phyloP scores from a whole-genome alignment of 2,329 filamentous ascomycete species.

The Microdochium trichocladiopsis region DNA sequence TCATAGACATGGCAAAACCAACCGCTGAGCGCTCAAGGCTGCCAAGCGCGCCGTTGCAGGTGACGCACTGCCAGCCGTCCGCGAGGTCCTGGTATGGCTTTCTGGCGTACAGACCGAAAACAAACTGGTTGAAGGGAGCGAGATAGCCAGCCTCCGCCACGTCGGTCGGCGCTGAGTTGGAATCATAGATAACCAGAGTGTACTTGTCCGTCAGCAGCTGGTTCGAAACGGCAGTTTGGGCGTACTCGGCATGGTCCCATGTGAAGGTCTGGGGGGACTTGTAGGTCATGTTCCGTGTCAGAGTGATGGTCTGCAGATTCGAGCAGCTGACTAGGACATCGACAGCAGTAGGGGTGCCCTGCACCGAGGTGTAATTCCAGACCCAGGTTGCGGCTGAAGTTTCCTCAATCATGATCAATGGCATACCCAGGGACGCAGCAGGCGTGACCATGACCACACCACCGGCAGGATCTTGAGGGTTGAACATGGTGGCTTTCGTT shows the following conservation, averaged over 20 bases:
- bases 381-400: slow-evolving; percentile 43
- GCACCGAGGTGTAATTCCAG: slow-evolving; percentile 60
- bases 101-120: slow-evolving; percentile 50
- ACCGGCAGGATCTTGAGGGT: slow-evolving; percentile 39
- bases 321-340: slow-evolving; percentile 54
- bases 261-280: slow-evolving; percentile 40
- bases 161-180: slow-evolving; percentile 42
- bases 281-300: slow-evolving; percentile 58
- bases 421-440: slow-evolving; percentile 31
- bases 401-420: slow-evolving; percentile 55
- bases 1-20: slow-evolving; percentile 45
- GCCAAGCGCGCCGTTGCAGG: slow-evolving; percentile 46
- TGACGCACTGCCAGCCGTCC: slow-evolving; percentile 45
- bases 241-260: slow-evolving; percentile 50
- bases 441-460: slow-evolving; percentile 47
- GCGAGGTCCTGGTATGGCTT: slow-evolving; percentile 42
- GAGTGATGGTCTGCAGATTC: slow-evolving; percentile 46
- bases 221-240: slow-evolving; percentile 33
- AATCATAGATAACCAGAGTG: slow-evolving; percentile 55
- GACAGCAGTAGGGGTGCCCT: slow-evolving; percentile 50
- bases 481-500: slow-evolving; percentile 30
- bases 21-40: slow-evolving; percentile 39
- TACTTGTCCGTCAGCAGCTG: slow-evolving; percentile 49
- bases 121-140: slow-evolving; percentile 36
- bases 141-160: slow-evolving; percentile 49